A percentile compares a stretch with the other conserved stretches of the same genome.
Evolutionary conservation across 176 grass and related monocot genomes (phyloP).

Genomic region (Puccinellia tenuiflora): DNA sequence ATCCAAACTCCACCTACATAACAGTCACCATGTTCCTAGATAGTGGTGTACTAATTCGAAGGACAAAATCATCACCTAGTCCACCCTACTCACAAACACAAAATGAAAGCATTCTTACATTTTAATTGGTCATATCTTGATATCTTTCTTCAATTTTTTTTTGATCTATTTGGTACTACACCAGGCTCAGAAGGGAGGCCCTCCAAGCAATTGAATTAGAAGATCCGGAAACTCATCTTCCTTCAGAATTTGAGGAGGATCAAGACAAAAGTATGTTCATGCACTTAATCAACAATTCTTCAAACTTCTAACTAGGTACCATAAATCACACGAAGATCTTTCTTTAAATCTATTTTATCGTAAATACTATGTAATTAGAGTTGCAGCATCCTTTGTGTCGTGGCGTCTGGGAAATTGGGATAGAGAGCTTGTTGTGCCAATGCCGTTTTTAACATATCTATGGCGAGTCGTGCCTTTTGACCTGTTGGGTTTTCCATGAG

Average conservation of each 20-base stretch:
- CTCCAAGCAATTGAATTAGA: not conserved
- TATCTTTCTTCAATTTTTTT: not conserved
- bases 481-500: too few relatives aligned
- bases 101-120: not conserved
- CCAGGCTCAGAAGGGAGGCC: not conserved
- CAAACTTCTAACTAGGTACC: not conserved
- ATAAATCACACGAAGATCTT: not conserved
- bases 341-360: not conserved
- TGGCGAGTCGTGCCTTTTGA: too few relatives aligned
- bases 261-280: constrained; percentile 7
- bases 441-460: too few relatives aligned
- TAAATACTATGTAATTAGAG: not conserved
- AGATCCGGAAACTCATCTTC: not conserved
- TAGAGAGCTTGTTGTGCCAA: too few relatives aligned
- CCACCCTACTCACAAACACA: not conserved
- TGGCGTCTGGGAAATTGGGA: too few relatives aligned
- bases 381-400: not conserved
- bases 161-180: not conserved
- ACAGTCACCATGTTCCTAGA: not conserved
- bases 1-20: not conserved
- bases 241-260: not conserved
- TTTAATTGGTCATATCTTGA: not conserved
- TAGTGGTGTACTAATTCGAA: not conserved
- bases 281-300: not conserved
- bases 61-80: not conserved